Evolutionary conservation across 495 filamentous ascomycete species (phyloP), one percentile per base, ranked within the genome.

Genomic region (Annulohypoxylon moriforme): DNA sequence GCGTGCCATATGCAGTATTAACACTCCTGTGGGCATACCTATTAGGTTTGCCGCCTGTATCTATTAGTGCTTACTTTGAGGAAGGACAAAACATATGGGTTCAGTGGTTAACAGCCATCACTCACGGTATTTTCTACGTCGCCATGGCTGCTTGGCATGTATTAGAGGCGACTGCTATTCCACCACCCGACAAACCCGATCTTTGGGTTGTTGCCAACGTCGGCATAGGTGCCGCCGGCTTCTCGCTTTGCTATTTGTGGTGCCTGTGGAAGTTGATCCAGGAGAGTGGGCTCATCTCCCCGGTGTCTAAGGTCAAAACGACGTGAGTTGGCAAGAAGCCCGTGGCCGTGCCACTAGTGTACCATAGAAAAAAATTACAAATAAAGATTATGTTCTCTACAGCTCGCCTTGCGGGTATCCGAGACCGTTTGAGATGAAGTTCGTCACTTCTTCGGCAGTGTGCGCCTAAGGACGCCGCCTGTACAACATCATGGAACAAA

Each of bases 181-280:
- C 92, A 1, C 94, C 94, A 4, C 72, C 84, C 1, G 84, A 84
- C 31, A 97, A 95, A 76, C 96, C 96, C 11, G 96, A 99, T 82
- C 78, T 99, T 9, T 98, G 94, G 94, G 90, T 94, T 7, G 96
- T 99, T 1, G 80, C 89, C 10, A 98, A 98, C 72, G 94, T 94
- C 2, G 85, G 93, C 22, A 81, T 98, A 8, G 96, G 95, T 6
- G 91, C 91, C 27, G 91, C 86, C 9, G 95, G 93, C 2, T 99
- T 98, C 75, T 88, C 88, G 0, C 79, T 97, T 22, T 94, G 93
- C 74, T 97, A 97, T 79, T 76, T 95, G 4, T 98, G 96, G 96
- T 97, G 93, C 74, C 78, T 94, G 58, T 90, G 87, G 87, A 89
- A 86, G 68, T 71, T 97, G 67, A 78, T 93, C 40, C 79, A 83